Conservation (phyloP, 805 yeast genomes). For the Nakazawaea anatomiae region DNA sequence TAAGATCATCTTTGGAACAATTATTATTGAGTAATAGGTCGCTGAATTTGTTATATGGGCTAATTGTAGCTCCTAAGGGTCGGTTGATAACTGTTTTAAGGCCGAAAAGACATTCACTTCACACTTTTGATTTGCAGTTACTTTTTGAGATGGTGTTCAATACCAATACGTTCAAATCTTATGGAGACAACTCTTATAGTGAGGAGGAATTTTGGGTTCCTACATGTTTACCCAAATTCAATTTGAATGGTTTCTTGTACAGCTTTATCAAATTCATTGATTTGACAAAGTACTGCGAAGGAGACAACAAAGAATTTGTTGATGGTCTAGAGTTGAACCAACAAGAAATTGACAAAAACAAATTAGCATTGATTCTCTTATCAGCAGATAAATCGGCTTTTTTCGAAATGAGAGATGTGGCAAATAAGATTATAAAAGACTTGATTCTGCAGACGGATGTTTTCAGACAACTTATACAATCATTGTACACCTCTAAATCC, state of each 20-base stretch:
- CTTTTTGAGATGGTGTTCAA: conserved; percentile 66
- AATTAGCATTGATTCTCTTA: conserved; percentile 38
- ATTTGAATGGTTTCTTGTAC: conserved; percentile 81
- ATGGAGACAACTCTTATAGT: conserved; percentile 15
- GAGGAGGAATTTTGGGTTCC: conserved; percentile 89
- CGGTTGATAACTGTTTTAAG: conserved; percentile 63
- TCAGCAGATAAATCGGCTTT: conserved; percentile 77
- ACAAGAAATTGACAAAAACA: conserved; percentile 17
- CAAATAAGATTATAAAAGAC: conserved; percentile 42
- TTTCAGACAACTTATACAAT: conserved; percentile 21
- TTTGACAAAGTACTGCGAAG: conserved; percentile 22
- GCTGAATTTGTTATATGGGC: conserved; percentile 65
- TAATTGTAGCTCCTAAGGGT: conserved; percentile 61
- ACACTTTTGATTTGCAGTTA: conserved; percentile 76
- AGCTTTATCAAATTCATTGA: conserved; percentile 65
- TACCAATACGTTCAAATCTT: conserved; percentile 40
- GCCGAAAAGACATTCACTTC: conserved; percentile 72
- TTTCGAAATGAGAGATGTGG: conserved; percentile 62
- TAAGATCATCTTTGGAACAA: conserved; percentile 51
- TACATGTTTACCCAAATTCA: conserved; percentile 85
- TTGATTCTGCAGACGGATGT: conserved; percentile 31
- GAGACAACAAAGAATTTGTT: conserved; percentile 1
- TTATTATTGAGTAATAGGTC: conserved; percentile 43
- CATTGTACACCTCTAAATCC: conserved; percentile 6
- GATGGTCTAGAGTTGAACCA: not conserved